These are phyloP conservation scores for Aspergillus cristatus DNA, from an alignment of 495 filamentous ascomycete species.

Conservation along the genomic window DNA sequence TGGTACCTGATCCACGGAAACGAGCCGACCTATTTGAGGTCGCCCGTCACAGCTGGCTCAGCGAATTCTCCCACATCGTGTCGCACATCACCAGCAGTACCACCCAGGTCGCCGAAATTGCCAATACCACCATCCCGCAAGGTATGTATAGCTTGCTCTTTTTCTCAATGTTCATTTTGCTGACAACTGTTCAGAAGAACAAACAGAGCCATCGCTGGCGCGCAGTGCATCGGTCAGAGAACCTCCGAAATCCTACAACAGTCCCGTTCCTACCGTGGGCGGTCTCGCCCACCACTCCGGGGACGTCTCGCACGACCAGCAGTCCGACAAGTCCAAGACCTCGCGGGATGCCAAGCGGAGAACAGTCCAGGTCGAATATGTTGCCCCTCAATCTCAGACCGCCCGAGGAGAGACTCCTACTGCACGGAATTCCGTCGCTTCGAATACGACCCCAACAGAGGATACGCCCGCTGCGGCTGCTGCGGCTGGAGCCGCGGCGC, in stretches of 20 bases:
- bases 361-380: constrained; percentile 97
- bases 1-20: constrained; percentile 93
- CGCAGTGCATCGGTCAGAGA: constrained; percentile 91
- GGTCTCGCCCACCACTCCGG: constrained; percentile 68
- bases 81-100: constrained; percentile 93
- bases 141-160: constrained; percentile 40
- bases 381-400: constrained; percentile 81
- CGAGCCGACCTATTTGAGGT: constrained; percentile 96
- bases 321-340: constrained; percentile 52
- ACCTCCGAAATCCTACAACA: constrained; percentile 59
- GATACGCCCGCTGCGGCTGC: constrained; percentile 9
- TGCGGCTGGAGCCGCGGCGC: background rate
- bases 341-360: constrained; percentile 77
- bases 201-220: constrained; percentile 57
- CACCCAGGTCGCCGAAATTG: constrained; percentile 77
- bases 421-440: constrained; percentile 5
- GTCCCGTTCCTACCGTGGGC: constrained; percentile 47
- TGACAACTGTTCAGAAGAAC: constrained; percentile 31
- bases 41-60: constrained; percentile 95
- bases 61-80: constrained; percentile 89
- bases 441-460: constrained; percentile 9
- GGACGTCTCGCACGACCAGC: constrained; percentile 60
- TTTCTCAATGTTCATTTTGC: constrained; percentile 2
- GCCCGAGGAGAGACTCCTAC: constrained; percentile 46
- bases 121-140: constrained; percentile 62